Evolutionary conservation across 2,329 filamentous ascomycete species (phyloP).

Genomic region (Aspergillus bombycis): DNA sequence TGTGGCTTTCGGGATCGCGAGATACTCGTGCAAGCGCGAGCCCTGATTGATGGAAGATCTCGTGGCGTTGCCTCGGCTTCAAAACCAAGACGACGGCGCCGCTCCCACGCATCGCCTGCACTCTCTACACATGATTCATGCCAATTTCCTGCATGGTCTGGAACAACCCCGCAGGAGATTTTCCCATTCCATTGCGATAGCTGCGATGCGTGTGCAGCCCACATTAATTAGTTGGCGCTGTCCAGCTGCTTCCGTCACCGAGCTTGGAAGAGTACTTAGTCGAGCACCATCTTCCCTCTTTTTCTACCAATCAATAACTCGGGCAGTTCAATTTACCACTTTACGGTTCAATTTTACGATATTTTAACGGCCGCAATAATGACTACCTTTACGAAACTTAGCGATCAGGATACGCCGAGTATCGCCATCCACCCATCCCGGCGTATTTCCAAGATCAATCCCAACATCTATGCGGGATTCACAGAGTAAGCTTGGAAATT

Average conservation of each 20-base stretch:
- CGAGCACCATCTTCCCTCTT: neutral
- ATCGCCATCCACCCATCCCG: conserved; percentile 68
- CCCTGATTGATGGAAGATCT: conserved; percentile 31
- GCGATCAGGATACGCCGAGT: conserved; percentile 61
- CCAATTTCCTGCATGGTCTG: conserved; percentile 12
- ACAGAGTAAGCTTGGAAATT: conserved; percentile 66
- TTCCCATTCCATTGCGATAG: conserved; percentile 28
- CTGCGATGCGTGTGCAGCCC: conserved; percentile 15
- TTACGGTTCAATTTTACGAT: conserved; percentile 6
- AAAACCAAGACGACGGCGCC: conserved; percentile 20
- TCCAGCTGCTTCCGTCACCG: conserved; percentile 17
- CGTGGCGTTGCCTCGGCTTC: conserved; percentile 17
- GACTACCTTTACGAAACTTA: conserved; percentile 73
- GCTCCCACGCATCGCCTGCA: neutral
- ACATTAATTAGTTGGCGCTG: conserved; percentile 24
- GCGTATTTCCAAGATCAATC: conserved; percentile 72
- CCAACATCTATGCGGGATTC: conserved; percentile 82
- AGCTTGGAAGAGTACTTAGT: conserved; percentile 8
- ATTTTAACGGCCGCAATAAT: conserved; percentile 47
- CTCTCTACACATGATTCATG: neutral
- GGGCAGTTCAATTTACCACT: conserved; percentile 1
- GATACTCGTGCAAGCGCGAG: conserved; percentile 1
- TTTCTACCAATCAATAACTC: conserved; percentile 11
- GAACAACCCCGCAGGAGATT: conserved; percentile 36
- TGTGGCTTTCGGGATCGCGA: conserved; percentile 6